Conservation (phyloP, 2,329 filamentous ascomycete species). For the Trichoderma semiorbis region DNA sequence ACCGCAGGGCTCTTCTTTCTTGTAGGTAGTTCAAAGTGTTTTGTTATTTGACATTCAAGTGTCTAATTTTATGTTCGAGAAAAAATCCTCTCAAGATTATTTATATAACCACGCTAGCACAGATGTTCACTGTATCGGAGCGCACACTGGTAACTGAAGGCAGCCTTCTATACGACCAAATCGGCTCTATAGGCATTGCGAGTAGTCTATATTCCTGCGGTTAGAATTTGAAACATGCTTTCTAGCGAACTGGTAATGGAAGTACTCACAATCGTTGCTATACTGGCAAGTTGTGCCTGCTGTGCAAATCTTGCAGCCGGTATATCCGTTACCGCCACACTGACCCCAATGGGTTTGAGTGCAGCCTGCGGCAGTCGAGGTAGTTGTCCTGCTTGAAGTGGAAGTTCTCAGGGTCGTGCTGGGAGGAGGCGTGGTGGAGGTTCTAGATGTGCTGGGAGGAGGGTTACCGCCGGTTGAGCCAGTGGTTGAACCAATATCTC, state of each 20-base stretch:
- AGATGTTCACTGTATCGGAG: not conserved
- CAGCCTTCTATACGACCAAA: not conserved
- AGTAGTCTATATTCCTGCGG: not conserved
- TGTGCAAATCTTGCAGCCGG: constrained; percentile 1
- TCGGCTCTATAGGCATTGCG: not conserved
- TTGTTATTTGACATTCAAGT: not conserved
- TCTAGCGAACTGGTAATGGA: no score
- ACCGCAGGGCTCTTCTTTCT: not conserved
- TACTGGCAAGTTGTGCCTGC: constrained; percentile 10
- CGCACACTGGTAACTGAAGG: not conserved
- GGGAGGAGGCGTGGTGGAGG: not conserved
- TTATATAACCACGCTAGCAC: not conserved
- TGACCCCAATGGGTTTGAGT: constrained; percentile 8
- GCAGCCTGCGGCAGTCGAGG: not conserved
- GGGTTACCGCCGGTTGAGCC: not conserved
- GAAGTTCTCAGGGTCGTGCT: constrained; percentile 2
- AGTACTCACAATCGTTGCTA: not conserved
- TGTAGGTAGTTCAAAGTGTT: not conserved
- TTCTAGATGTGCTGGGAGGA: not conserved
- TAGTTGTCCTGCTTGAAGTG: not conserved
- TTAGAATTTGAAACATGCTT: not conserved
- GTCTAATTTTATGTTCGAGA: not conserved
- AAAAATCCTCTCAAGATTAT: not conserved
- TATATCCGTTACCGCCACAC: constrained; percentile 1
- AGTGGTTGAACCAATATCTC: constrained; percentile 53